phyloP scores from a whole-genome alignment of 2,329 filamentous ascomycete species.

The Zymoseptoria tritici region DNA sequence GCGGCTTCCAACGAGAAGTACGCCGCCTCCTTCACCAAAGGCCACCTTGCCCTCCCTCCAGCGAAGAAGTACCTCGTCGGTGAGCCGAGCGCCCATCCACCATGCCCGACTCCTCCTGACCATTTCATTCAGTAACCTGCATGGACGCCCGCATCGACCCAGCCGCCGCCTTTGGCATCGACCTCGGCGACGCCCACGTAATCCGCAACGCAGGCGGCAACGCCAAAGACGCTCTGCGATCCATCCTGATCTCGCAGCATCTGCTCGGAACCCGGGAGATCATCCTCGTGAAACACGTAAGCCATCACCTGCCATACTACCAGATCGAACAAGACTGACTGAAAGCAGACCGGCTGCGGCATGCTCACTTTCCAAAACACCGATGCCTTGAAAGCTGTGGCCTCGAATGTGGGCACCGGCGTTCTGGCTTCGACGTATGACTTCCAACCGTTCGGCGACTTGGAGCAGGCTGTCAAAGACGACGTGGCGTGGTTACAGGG shows the following conservation, averaged over 20 bases:
- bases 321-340: neutral
- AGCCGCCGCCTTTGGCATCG: conserved; percentile 59
- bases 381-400: conserved; percentile 49
- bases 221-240: conserved; percentile 62
- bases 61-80: conserved; percentile 60
- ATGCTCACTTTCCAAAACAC: conserved; percentile 63
- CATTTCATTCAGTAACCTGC: conserved; percentile 55
- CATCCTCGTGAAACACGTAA: conserved; percentile 56
- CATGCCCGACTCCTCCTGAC: neutral
- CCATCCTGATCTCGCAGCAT: conserved; percentile 71
- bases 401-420: conserved; percentile 40
- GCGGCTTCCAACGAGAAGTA: conserved; percentile 52
- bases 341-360: conserved; percentile 57
- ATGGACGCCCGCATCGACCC: conserved; percentile 74
- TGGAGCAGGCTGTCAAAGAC: conserved; percentile 57
- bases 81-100: conserved; percentile 31
- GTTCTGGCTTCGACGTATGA: conserved; percentile 29
- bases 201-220: conserved; percentile 55
- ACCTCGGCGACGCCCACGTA: conserved; percentile 66
- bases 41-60: conserved; percentile 59
- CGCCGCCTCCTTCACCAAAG: conserved; percentile 55
- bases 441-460: conserved; percentile 59
- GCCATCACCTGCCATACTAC: neutral
- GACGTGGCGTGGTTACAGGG: conserved; percentile 59
- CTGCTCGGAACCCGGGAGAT: conserved; percentile 70